phyloP scores from a whole-genome alignment of 1,139 yeast species.

The Scheffersomyces stambukii region DNA sequence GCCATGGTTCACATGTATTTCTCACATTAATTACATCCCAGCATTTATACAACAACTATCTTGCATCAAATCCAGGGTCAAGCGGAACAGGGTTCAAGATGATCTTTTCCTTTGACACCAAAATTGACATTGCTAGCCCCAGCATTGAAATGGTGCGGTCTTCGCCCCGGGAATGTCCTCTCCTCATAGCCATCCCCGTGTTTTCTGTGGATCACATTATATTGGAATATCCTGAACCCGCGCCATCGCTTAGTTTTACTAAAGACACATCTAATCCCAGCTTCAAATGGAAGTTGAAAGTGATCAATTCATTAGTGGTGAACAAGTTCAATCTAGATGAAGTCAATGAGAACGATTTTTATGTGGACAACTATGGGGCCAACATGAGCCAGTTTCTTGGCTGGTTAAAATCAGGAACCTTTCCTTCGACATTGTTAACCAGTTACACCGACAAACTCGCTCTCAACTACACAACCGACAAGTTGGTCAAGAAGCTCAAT shows the following conservation, averaged over 20 bases:
- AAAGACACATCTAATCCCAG: conserved; percentile 15
- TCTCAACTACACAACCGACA: conserved; percentile 21
- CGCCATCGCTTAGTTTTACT: conserved; percentile 11
- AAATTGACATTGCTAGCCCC: conserved; percentile 42
- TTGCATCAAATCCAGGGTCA: conserved; percentile 25
- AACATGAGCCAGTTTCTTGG: conserved; percentile 18
- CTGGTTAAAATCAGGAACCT: too few relatives aligned
- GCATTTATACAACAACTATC: conserved; percentile 37
- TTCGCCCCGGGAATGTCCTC: conserved; percentile 15
- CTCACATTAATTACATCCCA: conserved; percentile 36
- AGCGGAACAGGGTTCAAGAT: conserved; percentile 30
- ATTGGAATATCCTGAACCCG: conserved; percentile 24
- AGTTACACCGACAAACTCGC: conserved; percentile 19
- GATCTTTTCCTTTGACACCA: conserved; percentile 58
- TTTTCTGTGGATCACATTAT: conserved; percentile 36
- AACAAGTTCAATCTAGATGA: conserved; percentile 24
- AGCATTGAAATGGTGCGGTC: conserved; percentile 33
- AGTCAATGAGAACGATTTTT: conserved; percentile 15
- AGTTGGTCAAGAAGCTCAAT: conserved; percentile 20
- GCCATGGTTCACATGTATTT: conserved; percentile 9
- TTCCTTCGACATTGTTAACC: too few relatives aligned
- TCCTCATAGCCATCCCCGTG: conserved; percentile 36
- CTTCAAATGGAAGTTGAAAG: conserved; percentile 28
- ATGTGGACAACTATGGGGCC: conserved; percentile 26
- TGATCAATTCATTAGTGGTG: conserved; percentile 27